phyloP scores from a whole-genome alignment of 495 filamentous ascomycete genomes.

The Aspergillus cavernicola region DNA sequence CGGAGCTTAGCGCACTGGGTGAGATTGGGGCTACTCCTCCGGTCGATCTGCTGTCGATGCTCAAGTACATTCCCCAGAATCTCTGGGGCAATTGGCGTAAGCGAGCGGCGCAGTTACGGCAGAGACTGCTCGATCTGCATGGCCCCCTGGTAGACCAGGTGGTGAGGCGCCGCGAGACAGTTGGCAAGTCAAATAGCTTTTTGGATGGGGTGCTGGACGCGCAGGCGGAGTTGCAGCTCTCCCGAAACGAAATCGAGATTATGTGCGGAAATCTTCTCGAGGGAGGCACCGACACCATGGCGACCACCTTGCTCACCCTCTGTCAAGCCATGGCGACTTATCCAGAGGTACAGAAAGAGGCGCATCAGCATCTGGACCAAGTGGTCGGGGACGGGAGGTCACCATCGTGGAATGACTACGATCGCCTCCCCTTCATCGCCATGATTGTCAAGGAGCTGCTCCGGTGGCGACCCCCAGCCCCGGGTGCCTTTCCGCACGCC shows the following conservation, averaged over 20 bases:
- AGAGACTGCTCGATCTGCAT: constrained; percentile 38
- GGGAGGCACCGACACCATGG: constrained; percentile 44
- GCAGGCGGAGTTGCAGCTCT: constrained; percentile 13
- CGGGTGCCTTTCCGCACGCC: constrained; percentile 2
- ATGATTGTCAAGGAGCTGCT: constrained; percentile 4
- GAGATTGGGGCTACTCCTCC: constrained; percentile 46
- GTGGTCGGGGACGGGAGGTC: neutral
- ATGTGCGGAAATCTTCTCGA: constrained; percentile 34
- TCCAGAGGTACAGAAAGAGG: constrained; percentile 4
- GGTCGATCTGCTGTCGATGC: constrained; percentile 42
- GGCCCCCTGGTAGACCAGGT: neutral
- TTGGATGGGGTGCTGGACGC: constrained; percentile 42
- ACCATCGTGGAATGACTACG: constrained; percentile 1
- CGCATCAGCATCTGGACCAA: neutral
- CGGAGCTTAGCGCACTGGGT: constrained; percentile 37
- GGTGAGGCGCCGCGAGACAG: neutral
- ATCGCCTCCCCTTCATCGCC: constrained; percentile 3
- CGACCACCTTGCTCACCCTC: constrained; percentile 15
- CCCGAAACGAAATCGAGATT: constrained; percentile 27
- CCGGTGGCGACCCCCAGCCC: constrained; percentile 1
- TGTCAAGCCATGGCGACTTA: neutral
- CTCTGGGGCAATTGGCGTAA: constrained; percentile 37
- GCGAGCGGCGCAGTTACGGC: constrained; percentile 29
- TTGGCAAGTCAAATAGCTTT: constrained; percentile 23
- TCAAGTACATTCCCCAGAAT: constrained; percentile 36